Base-by-base conservation (phyloP, 306 rosid species). In the Cucurbita pepo region DNA sequence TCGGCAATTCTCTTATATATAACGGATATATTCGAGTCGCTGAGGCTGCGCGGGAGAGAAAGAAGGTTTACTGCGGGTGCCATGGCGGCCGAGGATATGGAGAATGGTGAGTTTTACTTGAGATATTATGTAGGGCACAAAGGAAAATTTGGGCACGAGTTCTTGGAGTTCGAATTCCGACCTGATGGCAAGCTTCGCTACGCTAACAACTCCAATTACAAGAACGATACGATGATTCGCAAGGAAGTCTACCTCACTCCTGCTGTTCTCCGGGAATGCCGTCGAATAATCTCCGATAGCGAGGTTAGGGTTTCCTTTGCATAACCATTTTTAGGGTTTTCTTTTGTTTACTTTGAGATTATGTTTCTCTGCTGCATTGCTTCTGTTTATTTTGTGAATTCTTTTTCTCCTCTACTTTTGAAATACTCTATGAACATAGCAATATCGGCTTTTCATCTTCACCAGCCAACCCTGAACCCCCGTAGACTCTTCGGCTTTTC, bases 161-260 rank as follows among this genome's bases (percentile, higher is more conserved):
- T 94, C 78, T 36, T 62, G 85, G 99, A 94, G 85, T 94, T 94
- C 69, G 91, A 38, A 86, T 94, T 40, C 36, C 70, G 52, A n/a
- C 70, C 70, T 14, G 70, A 63, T 50, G 99, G 99, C 0, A 94
- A 89, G 84, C 99, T 94, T 12, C 95, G 99, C 4, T 94, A 94
- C 55, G 99, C 99, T 47, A 94, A 94, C 82, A 94, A 94, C 80
- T 94, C 99, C 84, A 94, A 94, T 81, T 94, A 94, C 96, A 94
- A 94, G 77, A 94, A 94, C 87, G 97, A 94, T 74, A 94, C 96
- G 74, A 94, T 94, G 83, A 94, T 94, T 55, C 97, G 99, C 79
- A 94, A 94, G 83, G 96, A 94, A 84, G 92, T 91, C 77, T 94
- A 86, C 69, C 91, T 94, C 73, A 87, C 97, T 48, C 96, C 99